Evolutionary conservation across 2,329 filamentous ascomycete genomes (phyloP).

Genomic region (Trichoderma hamatum): DNA sequence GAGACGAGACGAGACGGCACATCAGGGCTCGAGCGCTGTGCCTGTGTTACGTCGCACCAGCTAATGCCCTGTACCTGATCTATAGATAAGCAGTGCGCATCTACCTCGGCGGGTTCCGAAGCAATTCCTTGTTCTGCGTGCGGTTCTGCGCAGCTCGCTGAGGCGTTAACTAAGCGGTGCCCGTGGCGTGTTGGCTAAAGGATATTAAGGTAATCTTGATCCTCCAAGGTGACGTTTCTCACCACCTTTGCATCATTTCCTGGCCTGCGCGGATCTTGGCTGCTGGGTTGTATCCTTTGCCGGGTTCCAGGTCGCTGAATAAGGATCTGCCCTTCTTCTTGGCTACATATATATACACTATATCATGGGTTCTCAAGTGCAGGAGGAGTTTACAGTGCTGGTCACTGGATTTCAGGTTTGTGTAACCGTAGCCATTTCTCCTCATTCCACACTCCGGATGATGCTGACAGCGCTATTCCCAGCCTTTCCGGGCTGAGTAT

Average conservation of each 20-base stretch:
- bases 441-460: not conserved
- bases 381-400: slow-evolving; percentile 59
- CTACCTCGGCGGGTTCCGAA: not conserved
- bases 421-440: slow-evolving; percentile 32
- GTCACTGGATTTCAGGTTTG: slow-evolving; percentile 64
- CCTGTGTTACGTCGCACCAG: not conserved
- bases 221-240: slow-evolving; percentile 7
- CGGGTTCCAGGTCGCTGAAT: not conserved
- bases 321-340: not conserved
- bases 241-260: not conserved
- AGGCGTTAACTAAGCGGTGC: not conserved
- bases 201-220: not conserved
- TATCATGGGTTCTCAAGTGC: slow-evolving; percentile 43
- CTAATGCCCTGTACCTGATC: not conserved
- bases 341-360: not conserved
- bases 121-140: not conserved
- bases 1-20: no score
- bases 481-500: slow-evolving; percentile 77
- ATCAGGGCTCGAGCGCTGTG: not conserved
- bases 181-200: slow-evolving; percentile 3
- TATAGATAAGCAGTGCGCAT: not conserved
- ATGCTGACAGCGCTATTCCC: not conserved
- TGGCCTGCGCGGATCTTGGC: not conserved
- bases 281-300: not conserved
- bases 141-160: not conserved